These are phyloP conservation scores for Carpinus fangiana DNA, from an alignment of 306 rosid genomes.

Conservation along the genomic window DNA sequence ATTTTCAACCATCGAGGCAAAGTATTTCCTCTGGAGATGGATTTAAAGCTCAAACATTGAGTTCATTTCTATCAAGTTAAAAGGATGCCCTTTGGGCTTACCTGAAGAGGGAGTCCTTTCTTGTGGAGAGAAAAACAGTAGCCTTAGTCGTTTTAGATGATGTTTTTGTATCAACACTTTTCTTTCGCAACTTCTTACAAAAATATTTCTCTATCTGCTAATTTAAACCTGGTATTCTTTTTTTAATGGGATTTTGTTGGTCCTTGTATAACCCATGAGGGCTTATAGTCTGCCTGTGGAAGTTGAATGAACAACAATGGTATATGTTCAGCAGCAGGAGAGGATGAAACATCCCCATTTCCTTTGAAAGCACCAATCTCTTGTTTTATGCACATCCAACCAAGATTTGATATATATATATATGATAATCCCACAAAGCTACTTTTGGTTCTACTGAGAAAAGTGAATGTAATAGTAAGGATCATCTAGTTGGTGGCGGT, in stretches of 20 bases:
- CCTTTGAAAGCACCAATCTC: no score
- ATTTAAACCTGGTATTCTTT: neutral
- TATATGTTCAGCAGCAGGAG: no score
- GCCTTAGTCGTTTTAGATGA: constrained; percentile 22
- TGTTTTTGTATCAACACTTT: constrained; percentile 21
- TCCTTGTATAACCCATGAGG: neutral
- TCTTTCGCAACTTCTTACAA: constrained; percentile 14
- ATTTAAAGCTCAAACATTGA: constrained; percentile 57
- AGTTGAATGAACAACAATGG: neutral
- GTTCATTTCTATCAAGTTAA: constrained; percentile 16
- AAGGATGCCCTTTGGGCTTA: neutral
- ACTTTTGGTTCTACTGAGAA: no score
- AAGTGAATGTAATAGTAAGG: no score
- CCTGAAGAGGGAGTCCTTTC: constrained; percentile 13
- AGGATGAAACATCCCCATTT: no score
- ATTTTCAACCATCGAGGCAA: constrained; percentile 87
- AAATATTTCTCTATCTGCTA: constrained; percentile 20
- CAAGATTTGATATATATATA: no score
- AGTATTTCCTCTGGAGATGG: constrained; percentile 48
- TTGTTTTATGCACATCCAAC: no score
- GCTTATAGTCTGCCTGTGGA: neutral
- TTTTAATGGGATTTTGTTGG: neutral
- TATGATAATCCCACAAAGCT: no score
- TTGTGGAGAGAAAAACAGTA: constrained; percentile 1
- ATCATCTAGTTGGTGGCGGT: no score